A percentile compares a stretch with the other conserved stretches of the same genome.
phyloP scores from a whole-genome alignment of 2,329 filamentous ascomycete species.

The Podosphaera xanthii region DNA sequence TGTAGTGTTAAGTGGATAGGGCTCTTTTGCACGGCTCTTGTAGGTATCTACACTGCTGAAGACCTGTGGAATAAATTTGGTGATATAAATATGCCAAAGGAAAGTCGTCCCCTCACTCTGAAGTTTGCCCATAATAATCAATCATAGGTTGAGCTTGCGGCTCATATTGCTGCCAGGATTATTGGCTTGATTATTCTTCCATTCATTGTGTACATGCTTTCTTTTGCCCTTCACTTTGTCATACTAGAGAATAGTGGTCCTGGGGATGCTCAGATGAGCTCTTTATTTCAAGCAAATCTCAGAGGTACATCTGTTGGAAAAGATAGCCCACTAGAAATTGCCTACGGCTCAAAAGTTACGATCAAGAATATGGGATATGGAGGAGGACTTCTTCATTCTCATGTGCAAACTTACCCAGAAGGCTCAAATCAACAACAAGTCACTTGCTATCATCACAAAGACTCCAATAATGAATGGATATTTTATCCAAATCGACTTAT shows the following conservation, averaged over 20 bases:
- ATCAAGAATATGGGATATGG: conserved; percentile 99
- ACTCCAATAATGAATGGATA: conserved; percentile 99
- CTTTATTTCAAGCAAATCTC: conserved; percentile 92
- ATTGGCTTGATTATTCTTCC: conserved; percentile 76
- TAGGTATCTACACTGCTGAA: conserved; percentile 86
- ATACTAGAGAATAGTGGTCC: conserved; percentile 85
- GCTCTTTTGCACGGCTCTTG: conserved; percentile 81
- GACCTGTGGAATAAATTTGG: conserved; percentile 98
- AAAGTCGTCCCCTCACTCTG: conserved; percentile 16
- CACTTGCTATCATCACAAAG: conserved; percentile 98
- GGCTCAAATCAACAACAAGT: conserved; percentile 89
- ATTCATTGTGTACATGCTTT: conserved; percentile 79
- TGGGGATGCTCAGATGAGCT: conserved; percentile 99
- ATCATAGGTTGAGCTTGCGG: conserved; percentile 35
- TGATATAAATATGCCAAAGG: conserved; percentile 71
- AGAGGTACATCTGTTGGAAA: conserved; percentile 83
- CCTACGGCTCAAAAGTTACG: conserved; percentile 69
- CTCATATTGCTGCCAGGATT: conserved; percentile 60
- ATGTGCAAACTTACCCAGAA: conserved; percentile 88
- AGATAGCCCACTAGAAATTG: conserved; percentile 82
- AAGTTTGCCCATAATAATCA: conserved; percentile 8
- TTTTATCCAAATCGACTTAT: conserved; percentile 83
- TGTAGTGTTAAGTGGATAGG: conserved; percentile 98
- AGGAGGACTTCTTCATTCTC: conserved; percentile 84
- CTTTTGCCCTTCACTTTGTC: conserved; percentile 84